A percentile compares a stretch with the other conserved stretches of the same genome.
phyloP scores from a whole-genome alignment of 139 green algal genomes.

The Tetraselmis chui region DNA sequence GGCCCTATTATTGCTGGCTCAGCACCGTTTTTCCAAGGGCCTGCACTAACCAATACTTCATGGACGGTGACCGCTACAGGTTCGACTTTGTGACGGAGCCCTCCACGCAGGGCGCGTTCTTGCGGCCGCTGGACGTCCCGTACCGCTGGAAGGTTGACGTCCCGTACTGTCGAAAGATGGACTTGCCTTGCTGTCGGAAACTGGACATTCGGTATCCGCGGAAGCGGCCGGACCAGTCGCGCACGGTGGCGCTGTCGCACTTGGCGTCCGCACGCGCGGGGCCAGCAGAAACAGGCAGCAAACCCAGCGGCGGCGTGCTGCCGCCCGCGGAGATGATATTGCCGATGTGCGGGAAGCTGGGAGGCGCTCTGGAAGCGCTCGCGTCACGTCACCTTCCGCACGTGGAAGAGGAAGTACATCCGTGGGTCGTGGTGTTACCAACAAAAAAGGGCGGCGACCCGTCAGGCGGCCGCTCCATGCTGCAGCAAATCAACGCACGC shows the following conservation, averaged over 20 bases:
- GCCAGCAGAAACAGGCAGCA: neutral
- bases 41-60: too few relatives aligned
- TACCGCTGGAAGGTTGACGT: too few relatives aligned
- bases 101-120: constrained; percentile 29
- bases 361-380: neutral
- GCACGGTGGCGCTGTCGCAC: constrained; percentile 2
- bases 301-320: neutral
- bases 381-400: neutral
- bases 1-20: too few relatives aligned
- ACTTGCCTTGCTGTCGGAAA: too few relatives aligned
- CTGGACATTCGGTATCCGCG: too few relatives aligned
- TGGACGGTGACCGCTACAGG: too few relatives aligned
- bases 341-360: neutral
- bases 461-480: neutral
- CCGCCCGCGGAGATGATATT: neutral
- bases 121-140: constrained; percentile 21
- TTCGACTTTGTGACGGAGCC: constrained; percentile 71
- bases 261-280: neutral
- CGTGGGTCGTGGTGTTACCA: neutral
- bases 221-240: constrained; percentile 4
- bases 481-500: neutral
- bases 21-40: too few relatives aligned
- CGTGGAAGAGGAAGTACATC: neutral
- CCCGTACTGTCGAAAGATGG: too few relatives aligned
- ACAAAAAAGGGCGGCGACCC: neutral